Evolutionary conservation across 2,329 filamentous ascomycete species (phyloP), one percentile per base, ranked within the genome.

Genomic region (Fusarium redolens): DNA sequence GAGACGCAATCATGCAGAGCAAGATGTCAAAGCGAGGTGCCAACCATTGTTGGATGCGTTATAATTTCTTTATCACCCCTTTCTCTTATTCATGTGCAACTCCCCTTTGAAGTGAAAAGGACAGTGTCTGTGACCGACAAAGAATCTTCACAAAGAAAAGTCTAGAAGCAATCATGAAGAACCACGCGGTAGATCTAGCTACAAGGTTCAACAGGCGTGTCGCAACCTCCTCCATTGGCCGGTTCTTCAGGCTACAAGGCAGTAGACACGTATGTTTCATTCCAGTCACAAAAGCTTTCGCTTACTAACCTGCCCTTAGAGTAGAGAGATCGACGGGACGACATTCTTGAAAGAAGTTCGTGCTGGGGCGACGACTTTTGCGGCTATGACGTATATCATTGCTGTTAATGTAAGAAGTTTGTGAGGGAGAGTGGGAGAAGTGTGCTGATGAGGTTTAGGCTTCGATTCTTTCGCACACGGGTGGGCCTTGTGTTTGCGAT

Each of bases 321-420:
- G 59, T 5, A 84, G 83, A 65, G 88, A 89, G 78, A 86, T 89
- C 47, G 86, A 87, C 71, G 86, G 86, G 22, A 85, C 87, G 48
- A 85, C 83, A 63, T 90, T 92, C 81, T 87, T 90, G 75, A 91
- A 87, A 28, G 90, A 92, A 78, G 82, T 92, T 62, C 85, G 89
- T 54, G 90, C 89, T 38, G 90, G 90, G 41, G 81, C 91, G 18
- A 89, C 89, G n/a, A 91, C 89, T 2, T 78, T 78, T 61, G 72
- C 75, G 15, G 76, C 72, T 4, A 78, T 78, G 76, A 68, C 68
- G 20, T 77, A 77, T 47, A 78, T 78, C 28, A 70, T 79, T 33
- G 73, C 75, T 33, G 77, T 77, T 3, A 78, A 78, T 60, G 76
- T 70, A 65, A 44, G 18, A 7, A 28, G 7, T 43, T 43, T 20